Percentiles rank a stretch among this genome's conserved stretches.
Evolutionary conservation across 805 yeast species (phyloP).

Genomic region (Yamadazyma kitorensis): DNA sequence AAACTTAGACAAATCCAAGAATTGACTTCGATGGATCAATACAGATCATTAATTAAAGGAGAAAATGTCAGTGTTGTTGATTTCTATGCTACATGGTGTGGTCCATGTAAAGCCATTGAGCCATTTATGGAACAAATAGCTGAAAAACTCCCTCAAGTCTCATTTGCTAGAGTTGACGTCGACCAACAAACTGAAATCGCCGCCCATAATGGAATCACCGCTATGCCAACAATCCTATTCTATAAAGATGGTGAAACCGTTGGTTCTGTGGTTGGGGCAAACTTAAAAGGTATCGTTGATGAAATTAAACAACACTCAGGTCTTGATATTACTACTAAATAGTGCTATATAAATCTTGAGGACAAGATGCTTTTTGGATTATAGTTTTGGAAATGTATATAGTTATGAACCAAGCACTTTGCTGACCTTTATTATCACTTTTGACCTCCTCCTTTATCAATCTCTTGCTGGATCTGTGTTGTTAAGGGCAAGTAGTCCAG

Average conservation of each 20-base stretch:
- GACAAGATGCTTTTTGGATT: too few species aligned
- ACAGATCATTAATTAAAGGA: constrained; percentile 19
- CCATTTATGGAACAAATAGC: constrained; percentile 36
- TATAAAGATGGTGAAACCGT: constrained; percentile 59
- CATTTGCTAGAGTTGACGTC: constrained; percentile 69
- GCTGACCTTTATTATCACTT: too few species aligned
- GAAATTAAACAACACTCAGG: constrained; percentile 28
- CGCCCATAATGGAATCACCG: constrained; percentile 55
- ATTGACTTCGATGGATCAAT: constrained; percentile 23
- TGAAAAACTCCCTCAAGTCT: constrained; percentile 43
- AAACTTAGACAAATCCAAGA: constrained; percentile 23
- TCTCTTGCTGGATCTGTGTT: too few species aligned
- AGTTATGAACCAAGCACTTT: too few species aligned
- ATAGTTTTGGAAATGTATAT: too few species aligned
- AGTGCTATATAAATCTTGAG: too few species aligned
- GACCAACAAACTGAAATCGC: constrained; percentile 63
- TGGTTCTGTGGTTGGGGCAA: constrained; percentile 65
- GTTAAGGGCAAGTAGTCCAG: too few species aligned
- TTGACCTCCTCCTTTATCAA: too few species aligned
- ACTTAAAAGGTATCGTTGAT: constrained; percentile 36
- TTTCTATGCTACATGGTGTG: constrained; percentile 46
- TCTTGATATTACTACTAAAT: constrained; percentile 18
- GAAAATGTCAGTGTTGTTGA: constrained; percentile 35
- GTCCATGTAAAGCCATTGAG: constrained; percentile 42
- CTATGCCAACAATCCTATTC: constrained; percentile 74